Base-by-base conservation (phyloP, 2,329 filamentous ascomycete species). In the Leptosphaerulina australis region DNA sequence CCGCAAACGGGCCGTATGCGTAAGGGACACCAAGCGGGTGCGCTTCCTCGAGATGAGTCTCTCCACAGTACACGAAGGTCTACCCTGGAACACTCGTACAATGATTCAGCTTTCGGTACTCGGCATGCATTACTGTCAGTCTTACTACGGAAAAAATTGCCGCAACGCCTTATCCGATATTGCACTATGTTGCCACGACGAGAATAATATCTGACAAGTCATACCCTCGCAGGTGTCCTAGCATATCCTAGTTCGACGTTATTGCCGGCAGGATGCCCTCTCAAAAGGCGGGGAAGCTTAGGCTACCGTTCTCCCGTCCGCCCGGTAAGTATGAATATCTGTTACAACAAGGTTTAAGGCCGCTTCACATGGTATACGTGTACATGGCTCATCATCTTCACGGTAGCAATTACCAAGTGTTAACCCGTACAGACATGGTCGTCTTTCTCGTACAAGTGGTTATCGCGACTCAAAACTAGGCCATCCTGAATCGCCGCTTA, bases 1-100 rank as follows among this genome's bases (percentile, higher is more conserved):
- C 48, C 48, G 48, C 48, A 51, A 46, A 51, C 48, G 48, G 48
- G 30, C 41, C 48, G 48, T 51, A 41, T 26, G 45, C 14, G 31
- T 36, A 51, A 41, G 48, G 48, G 31, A 41, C 41, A 46, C 41
- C 48, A 51, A 12, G 31, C 36, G 48, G 30, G 48, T 31, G 48
- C 31, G 15, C 22, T 51, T 24, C 22, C 37, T 49, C 47, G 14
- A 50, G 48, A 45, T 45, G 47, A 50, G 35, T 29, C 29, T 40
- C 35, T 50, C 48, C 36, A 35, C 29, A 38, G 14, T 34, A 31
- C 7, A 39, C 20, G 35, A 31, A 30, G 30, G 22, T 29, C 15
- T 14, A 17, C 30, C 29, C 35, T 45, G 30, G 15, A 29, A 18
- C 15, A 22, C 18, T 15, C 21, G 38, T 36, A 20, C 26, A 24